These are phyloP conservation scores for Macaranga tanarius DNA, from an alignment of 441 rosid genomes.

Conservation along the genomic window DNA sequence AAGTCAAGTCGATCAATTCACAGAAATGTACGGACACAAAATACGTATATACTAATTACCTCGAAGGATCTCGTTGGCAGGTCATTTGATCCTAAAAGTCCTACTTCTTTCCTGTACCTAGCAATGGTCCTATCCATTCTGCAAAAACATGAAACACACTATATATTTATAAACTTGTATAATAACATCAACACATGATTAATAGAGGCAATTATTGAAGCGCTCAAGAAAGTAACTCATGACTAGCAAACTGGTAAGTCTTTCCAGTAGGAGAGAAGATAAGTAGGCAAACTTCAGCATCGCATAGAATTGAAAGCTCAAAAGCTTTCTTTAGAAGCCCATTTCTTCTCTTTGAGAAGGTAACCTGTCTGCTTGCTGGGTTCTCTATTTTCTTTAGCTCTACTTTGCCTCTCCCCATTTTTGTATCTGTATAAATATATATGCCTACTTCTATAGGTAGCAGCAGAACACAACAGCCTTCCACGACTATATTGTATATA, in stretches of 20 bases:
- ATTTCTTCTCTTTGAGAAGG: conserved; percentile 62
- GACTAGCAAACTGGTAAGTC: conserved; percentile 51
- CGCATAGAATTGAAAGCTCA: conserved; percentile 66
- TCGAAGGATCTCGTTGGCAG: conserved; percentile 31
- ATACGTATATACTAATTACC: conserved; percentile 25
- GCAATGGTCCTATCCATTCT: conserved; percentile 46
- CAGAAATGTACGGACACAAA: too few species aligned
- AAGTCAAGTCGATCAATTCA: too few species aligned
- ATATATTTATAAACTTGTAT: too few species aligned
- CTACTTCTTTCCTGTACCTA: conserved; percentile 44
- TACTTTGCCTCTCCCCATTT: conserved; percentile 67
- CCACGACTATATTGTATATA: background rate
- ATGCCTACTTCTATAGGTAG: background rate
- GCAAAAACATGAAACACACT: background rate
- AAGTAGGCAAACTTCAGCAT: conserved; percentile 61
- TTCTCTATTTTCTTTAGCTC: conserved; percentile 65
- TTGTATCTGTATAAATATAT: background rate
- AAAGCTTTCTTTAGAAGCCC: conserved; percentile 61
- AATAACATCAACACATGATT: too few species aligned
- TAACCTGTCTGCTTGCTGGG: conserved; percentile 55
- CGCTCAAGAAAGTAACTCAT: conserved; percentile 31
- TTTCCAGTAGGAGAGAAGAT: conserved; percentile 65
- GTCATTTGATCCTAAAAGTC: conserved; percentile 30
- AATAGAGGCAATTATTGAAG: background rate
- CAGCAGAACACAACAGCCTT: too few species aligned